These are phyloP conservation scores for Hawksworthiomyces lignivorus DNA, from an alignment of 2,329 filamentous ascomycete genomes.

Conservation along the genomic window DNA sequence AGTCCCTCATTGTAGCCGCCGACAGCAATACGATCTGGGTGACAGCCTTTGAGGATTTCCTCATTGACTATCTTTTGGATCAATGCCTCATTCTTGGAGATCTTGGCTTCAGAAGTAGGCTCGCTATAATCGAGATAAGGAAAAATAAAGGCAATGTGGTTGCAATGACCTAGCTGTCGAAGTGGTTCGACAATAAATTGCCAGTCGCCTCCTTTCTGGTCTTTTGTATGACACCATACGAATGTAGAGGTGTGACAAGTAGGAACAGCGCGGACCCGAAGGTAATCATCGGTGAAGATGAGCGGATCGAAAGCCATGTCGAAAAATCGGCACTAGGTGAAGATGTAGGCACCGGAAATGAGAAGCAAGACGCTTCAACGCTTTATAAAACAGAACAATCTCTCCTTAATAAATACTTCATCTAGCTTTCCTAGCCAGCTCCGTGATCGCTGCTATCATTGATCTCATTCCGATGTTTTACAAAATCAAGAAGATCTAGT, in stretches of 20 bases:
- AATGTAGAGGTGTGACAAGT: constrained; percentile 3
- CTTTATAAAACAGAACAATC: no score
- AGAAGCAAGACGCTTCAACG: no score
- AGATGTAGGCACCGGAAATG: no score
- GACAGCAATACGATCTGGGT: constrained; percentile 1
- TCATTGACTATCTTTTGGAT: constrained; percentile 2
- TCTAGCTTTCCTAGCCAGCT: no score
- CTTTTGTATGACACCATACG: background rate
- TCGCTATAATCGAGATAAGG: constrained; percentile 3
- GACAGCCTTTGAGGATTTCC: constrained; percentile 2
- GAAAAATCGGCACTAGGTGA: background rate
- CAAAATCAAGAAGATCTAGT: no score
- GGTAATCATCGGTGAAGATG: constrained; percentile 2
- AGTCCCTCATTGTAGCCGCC: constrained; percentile 1
- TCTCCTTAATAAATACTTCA: no score
- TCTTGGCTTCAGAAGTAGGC: background rate
- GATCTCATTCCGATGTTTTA: no score
- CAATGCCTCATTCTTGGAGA: background rate
- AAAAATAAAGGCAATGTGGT: constrained; percentile 5
- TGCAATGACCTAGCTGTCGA: constrained; percentile 1
- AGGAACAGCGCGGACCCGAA: constrained; percentile 1
- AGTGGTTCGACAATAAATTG: constrained; percentile 1
- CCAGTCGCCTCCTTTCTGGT: constrained; percentile 1
- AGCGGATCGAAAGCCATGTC: background rate
- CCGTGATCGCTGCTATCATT: no score